These are phyloP conservation scores for Phialemonium atrogriseum DNA, from an alignment of 2,329 filamentous ascomycete species.

Conservation along the genomic window DNA sequence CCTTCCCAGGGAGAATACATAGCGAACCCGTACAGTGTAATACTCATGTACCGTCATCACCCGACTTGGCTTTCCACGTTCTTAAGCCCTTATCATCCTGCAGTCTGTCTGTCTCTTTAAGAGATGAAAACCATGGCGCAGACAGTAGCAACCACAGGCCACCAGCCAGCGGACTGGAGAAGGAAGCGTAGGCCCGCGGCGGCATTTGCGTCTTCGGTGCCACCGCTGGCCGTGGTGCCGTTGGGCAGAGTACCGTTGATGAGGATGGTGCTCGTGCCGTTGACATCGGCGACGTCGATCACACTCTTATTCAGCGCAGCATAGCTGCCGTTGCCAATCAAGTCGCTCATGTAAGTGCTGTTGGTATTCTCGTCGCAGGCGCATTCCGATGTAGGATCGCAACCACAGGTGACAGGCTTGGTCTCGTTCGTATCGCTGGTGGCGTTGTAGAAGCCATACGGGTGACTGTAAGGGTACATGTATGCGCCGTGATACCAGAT, in stretches of 20 bases:
- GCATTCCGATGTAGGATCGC: constrained; percentile 47
- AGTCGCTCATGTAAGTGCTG: constrained; percentile 46
- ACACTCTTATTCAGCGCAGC: constrained; percentile 50
- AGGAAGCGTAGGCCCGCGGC: constrained; percentile 22
- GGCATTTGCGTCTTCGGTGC: constrained; percentile 30
- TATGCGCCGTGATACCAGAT: constrained; percentile 58
- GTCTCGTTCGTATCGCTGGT: constrained; percentile 47
- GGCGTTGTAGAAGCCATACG: constrained; percentile 40
- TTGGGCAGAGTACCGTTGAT: constrained; percentile 71
- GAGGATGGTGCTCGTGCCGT: constrained; percentile 56
- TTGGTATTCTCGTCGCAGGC: constrained; percentile 62
- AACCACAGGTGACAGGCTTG: constrained; percentile 53
- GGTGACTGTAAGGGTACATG: constrained; percentile 47
- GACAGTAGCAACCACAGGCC: constrained; percentile 38
- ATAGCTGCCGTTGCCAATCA: constrained; percentile 61
- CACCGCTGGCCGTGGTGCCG: constrained; percentile 48
- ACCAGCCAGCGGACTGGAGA: constrained; percentile 35
- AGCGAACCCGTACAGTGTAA: no score
- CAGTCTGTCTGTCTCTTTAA: constrained; percentile 18
- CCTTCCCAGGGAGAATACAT: no score
- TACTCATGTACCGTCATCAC: no score
- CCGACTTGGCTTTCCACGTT: no score
- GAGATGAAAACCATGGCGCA: constrained; percentile 33
- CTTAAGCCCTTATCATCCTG: no score
- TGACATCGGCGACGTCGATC: constrained; percentile 53